A percentile compares a stretch with the other conserved stretches of the same genome.
These are phyloP conservation scores for Coprinopsis sp. DNA, from an alignment of 768 basidiomycete species.

Conservation along the genomic window DNA sequence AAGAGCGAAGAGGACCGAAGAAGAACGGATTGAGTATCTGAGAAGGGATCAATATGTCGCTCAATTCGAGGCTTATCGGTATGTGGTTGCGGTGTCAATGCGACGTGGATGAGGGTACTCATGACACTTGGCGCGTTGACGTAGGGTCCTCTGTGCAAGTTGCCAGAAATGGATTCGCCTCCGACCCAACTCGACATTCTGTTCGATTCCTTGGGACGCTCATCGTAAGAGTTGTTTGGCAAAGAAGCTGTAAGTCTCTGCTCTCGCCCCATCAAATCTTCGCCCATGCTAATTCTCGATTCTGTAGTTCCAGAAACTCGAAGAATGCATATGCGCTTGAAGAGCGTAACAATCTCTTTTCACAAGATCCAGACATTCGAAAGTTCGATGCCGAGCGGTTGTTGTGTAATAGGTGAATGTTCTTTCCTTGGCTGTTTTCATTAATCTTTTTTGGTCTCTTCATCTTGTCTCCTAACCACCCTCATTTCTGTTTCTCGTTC, in stretches of 20 bases:
- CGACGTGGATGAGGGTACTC: background rate
- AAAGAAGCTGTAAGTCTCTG: slow-evolving; percentile 59
- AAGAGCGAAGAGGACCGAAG: slow-evolving; percentile 72
- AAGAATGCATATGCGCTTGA: slow-evolving; percentile 58
- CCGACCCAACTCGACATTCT: slow-evolving; percentile 83
- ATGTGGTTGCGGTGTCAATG: slow-evolving; percentile 51
- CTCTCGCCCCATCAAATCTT: slow-evolving; percentile 5
- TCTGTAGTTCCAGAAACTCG: slow-evolving; percentile 27
- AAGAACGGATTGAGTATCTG: slow-evolving; percentile 69
- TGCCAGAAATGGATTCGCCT: no score
- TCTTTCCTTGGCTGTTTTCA: no score
- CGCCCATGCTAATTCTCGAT: slow-evolving; percentile 15
- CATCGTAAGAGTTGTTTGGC: slow-evolving; percentile 79
- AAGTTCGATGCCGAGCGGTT: slow-evolving; percentile 73
- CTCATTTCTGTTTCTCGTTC: no score
- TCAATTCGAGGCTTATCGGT: slow-evolving; percentile 76
- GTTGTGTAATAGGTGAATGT: slow-evolving; percentile 36
- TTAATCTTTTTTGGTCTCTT: background rate
- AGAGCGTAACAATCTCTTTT: slow-evolving; percentile 52
- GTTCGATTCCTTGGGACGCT: slow-evolving; percentile 86
- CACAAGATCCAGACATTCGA: slow-evolving; percentile 65
- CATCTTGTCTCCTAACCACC: no score
- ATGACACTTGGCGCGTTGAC: background rate
- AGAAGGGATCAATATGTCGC: slow-evolving; percentile 72
- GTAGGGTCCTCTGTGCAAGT: no score